Evolutionary conservation across 208 protist genomes (phyloP).

Genomic region (Leishmania amazonensis): DNA sequence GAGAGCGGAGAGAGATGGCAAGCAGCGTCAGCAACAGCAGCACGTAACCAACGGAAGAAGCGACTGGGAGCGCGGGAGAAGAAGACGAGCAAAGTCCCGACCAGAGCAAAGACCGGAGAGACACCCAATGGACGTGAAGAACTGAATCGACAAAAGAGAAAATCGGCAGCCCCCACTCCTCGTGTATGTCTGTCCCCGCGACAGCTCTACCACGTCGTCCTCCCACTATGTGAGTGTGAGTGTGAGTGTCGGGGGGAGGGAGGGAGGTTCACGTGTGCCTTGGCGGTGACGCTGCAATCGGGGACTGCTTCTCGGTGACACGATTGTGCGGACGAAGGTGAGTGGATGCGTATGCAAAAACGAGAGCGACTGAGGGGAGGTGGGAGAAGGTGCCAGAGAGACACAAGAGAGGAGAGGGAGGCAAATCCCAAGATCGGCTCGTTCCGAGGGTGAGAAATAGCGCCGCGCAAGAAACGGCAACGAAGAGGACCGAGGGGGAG

Average conservation of each 20-base stretch:
- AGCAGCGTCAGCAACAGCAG: constrained; percentile 7
- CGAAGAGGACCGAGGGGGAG: not conserved
- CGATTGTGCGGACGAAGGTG: not conserved
- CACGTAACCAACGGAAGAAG: not conserved
- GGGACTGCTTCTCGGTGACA: not conserved
- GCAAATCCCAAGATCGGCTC: not conserved
- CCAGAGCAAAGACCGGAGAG: not conserved
- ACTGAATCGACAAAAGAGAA: not conserved
- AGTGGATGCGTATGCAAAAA: not conserved
- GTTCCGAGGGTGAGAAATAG: not conserved
- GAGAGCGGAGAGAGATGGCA: not conserved
- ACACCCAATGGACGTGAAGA: not conserved
- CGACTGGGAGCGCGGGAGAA: not conserved
- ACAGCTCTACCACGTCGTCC: not conserved
- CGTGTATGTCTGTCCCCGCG: too few species aligned
- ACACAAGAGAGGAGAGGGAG: not conserved
- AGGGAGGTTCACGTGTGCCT: not conserved
- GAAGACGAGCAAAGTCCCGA: not conserved
- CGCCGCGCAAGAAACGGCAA: not conserved
- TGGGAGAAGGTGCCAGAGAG: not conserved
- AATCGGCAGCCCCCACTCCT: not conserved
- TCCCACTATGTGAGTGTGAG: not conserved
- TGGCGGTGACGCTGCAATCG: not conserved
- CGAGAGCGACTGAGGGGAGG: not conserved
- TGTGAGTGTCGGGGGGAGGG: too few species aligned